Conservation (phyloP, 176 grass and related monocot genomes). For the Cenchrus purpureus region DNA sequence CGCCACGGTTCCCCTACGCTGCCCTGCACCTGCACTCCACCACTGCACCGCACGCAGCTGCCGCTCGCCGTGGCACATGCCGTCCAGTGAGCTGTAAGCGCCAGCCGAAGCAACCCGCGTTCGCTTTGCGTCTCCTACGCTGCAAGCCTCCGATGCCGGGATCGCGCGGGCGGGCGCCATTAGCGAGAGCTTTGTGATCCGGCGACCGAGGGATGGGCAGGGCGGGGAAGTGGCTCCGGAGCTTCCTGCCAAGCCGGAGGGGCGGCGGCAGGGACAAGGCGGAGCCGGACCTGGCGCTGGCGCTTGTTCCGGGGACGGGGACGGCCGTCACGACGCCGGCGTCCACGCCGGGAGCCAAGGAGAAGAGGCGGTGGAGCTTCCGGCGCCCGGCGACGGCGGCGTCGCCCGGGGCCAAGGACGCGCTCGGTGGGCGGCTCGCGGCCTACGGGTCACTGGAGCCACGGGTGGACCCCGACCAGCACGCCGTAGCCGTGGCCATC, state of each 20-base stretch:
- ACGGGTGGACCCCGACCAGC: conserved; percentile 49
- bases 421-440: conserved; percentile 15
- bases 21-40: background rate
- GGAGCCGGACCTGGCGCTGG: background rate
- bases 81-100: background rate
- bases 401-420: conserved; percentile 45
- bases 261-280: conserved; percentile 37
- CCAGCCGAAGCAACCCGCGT: background rate
- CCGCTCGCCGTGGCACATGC: conserved; percentile 9
- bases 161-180: background rate
- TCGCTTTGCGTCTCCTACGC: background rate
- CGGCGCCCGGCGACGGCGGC: conserved; percentile 37
- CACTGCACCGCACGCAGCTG: background rate
- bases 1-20: background rate
- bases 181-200: background rate
- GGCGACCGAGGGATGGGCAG: conserved; percentile 54
- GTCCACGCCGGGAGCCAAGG: conserved; percentile 54
- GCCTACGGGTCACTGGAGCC: conserved; percentile 48
- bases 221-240: conserved; percentile 75
- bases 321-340: background rate
- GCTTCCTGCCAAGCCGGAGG: conserved; percentile 66
- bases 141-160: background rate
- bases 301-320: background rate
- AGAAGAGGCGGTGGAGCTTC: conserved; percentile 91
- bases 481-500: conserved; percentile 65